A percentile compares a stretch with the other conserved stretches of the same genome.
These are phyloP conservation scores for Phytophthora tentaculata DNA, from an alignment of 352 stramenopile genomes.

Conservation along the genomic window DNA sequence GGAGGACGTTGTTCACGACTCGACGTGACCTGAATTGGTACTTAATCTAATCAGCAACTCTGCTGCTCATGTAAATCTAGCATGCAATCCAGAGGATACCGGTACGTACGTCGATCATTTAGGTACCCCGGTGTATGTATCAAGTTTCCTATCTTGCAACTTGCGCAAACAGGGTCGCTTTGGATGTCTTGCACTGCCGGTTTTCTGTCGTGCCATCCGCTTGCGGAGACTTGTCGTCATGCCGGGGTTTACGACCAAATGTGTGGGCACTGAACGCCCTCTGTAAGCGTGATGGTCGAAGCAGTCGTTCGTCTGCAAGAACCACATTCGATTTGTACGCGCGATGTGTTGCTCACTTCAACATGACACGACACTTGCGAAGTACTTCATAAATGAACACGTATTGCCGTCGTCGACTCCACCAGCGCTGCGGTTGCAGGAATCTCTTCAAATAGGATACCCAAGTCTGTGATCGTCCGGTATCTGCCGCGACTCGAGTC, in stretches of 20 bases:
- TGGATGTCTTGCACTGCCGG: neutral
- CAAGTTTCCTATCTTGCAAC: neutral
- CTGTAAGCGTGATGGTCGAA: constrained; percentile 20
- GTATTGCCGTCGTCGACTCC: too few relatives aligned
- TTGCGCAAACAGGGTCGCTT: constrained; percentile 12
- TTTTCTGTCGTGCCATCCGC: constrained; percentile 24
- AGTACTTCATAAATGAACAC: too few relatives aligned
- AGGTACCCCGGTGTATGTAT: neutral
- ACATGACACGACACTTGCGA: constrained; percentile 16
- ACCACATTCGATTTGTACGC: constrained; percentile 12
- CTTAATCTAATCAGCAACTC: constrained; percentile 5
- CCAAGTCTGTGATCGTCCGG: constrained; percentile 17
- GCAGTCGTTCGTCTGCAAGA: constrained; percentile 10
- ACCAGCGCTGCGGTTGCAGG: too few relatives aligned
- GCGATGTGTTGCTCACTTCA: constrained; percentile 18
- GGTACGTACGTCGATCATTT: too few relatives aligned
- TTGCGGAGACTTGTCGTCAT: constrained; percentile 19
- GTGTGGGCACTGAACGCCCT: constrained; percentile 23
- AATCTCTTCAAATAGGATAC: too few relatives aligned
- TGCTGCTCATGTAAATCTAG: constrained; percentile 1
- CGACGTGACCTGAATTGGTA: neutral
- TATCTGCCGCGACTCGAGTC: constrained; percentile 11
- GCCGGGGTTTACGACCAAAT: constrained; percentile 25
- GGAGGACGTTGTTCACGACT: constrained; percentile 5
- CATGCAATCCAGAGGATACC: too few relatives aligned